Base-by-base conservation (phyloP, 1,139 yeast genomes). In the Hemisphaericaspora lyxosophila region DNA sequence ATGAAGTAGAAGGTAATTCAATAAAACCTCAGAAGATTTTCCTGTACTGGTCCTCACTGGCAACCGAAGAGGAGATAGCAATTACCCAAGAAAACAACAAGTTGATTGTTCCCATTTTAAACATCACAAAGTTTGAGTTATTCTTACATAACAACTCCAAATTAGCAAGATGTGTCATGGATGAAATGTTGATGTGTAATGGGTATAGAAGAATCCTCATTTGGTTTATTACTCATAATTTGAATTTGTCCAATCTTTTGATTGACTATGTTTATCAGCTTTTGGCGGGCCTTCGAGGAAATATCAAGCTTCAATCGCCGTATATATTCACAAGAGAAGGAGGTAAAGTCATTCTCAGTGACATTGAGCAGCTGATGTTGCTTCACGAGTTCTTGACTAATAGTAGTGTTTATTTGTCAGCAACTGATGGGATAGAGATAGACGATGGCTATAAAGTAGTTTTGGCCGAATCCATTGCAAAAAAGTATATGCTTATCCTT, bases 111-210 rank as follows among this genome's bases (percentile, higher is more conserved):
- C 70, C 74, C 12, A 66, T 71, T 2, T 73, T 76, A 48, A 73
- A 70, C 5, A 57, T 66, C 12, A 64, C 68, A 12, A 59, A 57
- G 17, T 65, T 68, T 44, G 76, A 71, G 44, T 47, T 70, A 26
- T 47, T 71, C 6, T 50, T 71, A 18, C 62, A 57, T 23, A 60
- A 57, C 36, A 60, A 66, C 41, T 58, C 61, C n/a, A 62, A 69
- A 19, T 59, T 80, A 6, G 75, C 82, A 0, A 70, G 78, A 51
- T 63, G 74, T 20, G 57, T 82, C 34, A 64, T 82, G 58, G 88
- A 82, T 57, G 90, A 84, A 56, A 63, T 84, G 69, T 61, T 83
- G 35, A 81, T 82, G 85, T 74, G 80, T 40, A 60, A 64, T 38
- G 86, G 86, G 0, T 73, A 70, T 47, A 67, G 89, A 44, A 58